Percentiles rank a stretch among this genome's conserved stretches.
These are phyloP conservation scores for Jatropha podagrica DNA, from an alignment of 441 rosid species.

Conservation along the genomic window DNA sequence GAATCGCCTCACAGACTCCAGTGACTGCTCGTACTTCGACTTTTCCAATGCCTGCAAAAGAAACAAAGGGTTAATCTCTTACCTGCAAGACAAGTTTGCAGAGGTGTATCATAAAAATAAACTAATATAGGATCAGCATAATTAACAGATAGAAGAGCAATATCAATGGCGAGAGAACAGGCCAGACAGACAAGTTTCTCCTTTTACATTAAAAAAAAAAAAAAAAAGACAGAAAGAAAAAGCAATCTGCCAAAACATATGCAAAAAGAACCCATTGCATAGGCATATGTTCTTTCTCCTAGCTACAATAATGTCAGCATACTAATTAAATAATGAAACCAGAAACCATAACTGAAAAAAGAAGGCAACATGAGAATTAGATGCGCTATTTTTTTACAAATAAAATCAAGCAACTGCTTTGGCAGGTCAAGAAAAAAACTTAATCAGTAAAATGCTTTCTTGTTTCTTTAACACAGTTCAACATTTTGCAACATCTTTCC, in stretches of 20 bases:
- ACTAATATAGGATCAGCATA: background rate
- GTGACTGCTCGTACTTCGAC: constrained; percentile 87
- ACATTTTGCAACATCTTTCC: background rate
- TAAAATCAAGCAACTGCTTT: background rate
- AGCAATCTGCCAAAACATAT: background rate
- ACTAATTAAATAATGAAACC: background rate
- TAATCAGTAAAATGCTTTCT: background rate
- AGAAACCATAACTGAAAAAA: background rate
- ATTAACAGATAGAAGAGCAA: constrained; percentile 3
- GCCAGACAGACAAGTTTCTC: background rate
- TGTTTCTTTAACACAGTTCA: background rate
- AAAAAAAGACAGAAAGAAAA: background rate
- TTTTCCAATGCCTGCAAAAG: constrained; percentile 70
- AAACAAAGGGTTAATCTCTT: background rate
- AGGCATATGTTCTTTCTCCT: background rate
- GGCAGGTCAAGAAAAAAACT: background rate
- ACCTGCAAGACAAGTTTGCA: background rate
- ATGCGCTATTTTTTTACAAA: background rate
- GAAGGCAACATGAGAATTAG: background rate
- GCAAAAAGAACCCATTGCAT: background rate
- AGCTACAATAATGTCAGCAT: background rate
- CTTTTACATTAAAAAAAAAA: background rate
- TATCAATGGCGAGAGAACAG: background rate
- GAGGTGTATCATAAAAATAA: background rate
- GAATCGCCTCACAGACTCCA: constrained; percentile 73